phyloP scores from a whole-genome alignment of 2,329 filamentous ascomycete genomes.

The Paraconiothyrium brasiliense region DNA sequence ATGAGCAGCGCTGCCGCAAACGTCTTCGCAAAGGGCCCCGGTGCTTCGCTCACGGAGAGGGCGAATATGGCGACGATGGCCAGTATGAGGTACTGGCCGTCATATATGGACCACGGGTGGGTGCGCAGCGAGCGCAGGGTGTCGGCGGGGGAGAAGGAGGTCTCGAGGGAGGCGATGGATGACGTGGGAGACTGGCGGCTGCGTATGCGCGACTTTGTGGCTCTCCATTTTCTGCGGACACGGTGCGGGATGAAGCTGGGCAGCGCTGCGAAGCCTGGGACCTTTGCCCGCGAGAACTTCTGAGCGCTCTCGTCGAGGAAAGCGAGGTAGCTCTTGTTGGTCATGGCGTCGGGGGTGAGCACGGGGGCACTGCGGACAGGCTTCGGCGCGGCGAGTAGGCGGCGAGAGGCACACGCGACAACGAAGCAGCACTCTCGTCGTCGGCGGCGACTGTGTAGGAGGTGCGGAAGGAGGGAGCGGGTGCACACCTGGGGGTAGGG shows the following conservation, averaged over 20 bases:
- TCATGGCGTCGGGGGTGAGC: constrained; percentile 30
- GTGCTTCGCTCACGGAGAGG: constrained; percentile 79
- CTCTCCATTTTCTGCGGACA: constrained; percentile 71
- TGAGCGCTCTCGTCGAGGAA: constrained; percentile 43
- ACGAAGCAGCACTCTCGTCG: neutral
- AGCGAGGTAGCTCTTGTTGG: constrained; percentile 47
- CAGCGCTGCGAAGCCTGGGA: constrained; percentile 60
- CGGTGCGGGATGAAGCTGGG: constrained; percentile 69
- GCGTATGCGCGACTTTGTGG: constrained; percentile 69
- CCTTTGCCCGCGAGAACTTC: constrained; percentile 54
- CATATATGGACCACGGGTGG: constrained; percentile 83
- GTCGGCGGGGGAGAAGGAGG: constrained; percentile 81
- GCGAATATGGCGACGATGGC: constrained; percentile 81
- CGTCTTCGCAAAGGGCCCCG: constrained; percentile 81
- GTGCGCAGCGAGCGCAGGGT: constrained; percentile 78
- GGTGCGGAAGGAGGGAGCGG: constrained; percentile 19
- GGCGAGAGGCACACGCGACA: neutral
- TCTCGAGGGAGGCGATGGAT: constrained; percentile 79
- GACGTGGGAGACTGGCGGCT: constrained; percentile 73
- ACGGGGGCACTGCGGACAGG: constrained; percentile 15
- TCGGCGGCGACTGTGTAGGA: constrained; percentile 13
- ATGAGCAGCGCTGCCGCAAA: constrained; percentile 73
- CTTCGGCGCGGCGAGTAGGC: neutral
- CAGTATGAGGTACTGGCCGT: constrained; percentile 84
- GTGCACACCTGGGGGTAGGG: constrained; percentile 12